Evolutionary conservation across 768 basidiomycete species (phyloP), one percentile per base, ranked within the genome.

Genomic region (Cyathus striatus): DNA sequence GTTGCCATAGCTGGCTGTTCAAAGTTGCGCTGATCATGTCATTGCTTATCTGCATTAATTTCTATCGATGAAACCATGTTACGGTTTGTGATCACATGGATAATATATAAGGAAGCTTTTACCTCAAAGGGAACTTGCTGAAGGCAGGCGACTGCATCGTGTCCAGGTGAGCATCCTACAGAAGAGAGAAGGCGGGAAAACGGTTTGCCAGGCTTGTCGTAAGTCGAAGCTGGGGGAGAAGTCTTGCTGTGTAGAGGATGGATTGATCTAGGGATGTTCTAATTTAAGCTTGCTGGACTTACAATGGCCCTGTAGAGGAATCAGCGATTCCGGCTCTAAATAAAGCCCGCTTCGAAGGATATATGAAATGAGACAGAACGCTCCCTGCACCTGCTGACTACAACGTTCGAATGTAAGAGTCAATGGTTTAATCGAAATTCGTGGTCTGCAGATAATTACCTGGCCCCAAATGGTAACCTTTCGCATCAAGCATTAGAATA

Each of bases 1-100:
- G 78, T 48, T 81, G 65, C 79, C 79, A 81, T 4, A 80, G 58
- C 48, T 82, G 79, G 0, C 44, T 14, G 40, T 81, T 79, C 21
- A 81, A 55, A 1, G 71, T 72, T 0, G 60, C 40, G 0, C 17
- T 38, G 6, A 75, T 73, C 70, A 81, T 66, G 0, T 47, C 36
- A 48, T 77, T 76, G 32, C 68, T 73, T 34, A 70, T 68, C 41
- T 68, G 65, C 46, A 76, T 30, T 14, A 81, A 60, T 3, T 63
- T 72, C 79, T 81, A 18, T 12, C 6, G 2, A 26, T 33, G 18
- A 12, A 21, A 38, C 33, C 38, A 22, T n/a, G 4, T 5, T 41
- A 20, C 20, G 10, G 22, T 10, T 13, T 9, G 9, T 24, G 23
- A 13, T 44, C 24, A 23, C 14, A 21, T 7, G 22, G 41, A 33